These are phyloP conservation scores for Umbelopsis sp. DNA, from an alignment of 192 early-diverging fungal genomes.

Conservation along the genomic window DNA sequence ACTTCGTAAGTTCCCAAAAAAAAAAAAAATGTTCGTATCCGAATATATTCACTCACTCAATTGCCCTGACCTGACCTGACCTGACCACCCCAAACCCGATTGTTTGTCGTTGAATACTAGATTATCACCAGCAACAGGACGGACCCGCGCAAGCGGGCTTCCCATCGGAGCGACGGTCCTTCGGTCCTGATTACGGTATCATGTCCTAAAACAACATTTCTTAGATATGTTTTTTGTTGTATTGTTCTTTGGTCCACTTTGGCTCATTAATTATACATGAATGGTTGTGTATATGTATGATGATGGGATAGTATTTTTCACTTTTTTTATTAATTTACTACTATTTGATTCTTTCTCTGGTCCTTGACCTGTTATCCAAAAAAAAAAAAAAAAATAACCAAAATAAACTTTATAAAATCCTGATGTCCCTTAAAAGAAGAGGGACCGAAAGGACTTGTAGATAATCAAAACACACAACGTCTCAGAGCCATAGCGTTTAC, in stretches of 20 bases:
- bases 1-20: slow-evolving; percentile 4
- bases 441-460: slow-evolving; percentile 1
- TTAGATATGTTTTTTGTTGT: not conserved
- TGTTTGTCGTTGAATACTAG: slow-evolving; percentile 2
- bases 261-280: too few species aligned
- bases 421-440: not conserved
- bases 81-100: slow-evolving; percentile 2
- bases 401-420: not conserved
- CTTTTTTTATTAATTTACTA: not conserved
- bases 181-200: not conserved
- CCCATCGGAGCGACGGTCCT: not conserved
- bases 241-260: not conserved
- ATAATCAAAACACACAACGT: slow-evolving; percentile 5
- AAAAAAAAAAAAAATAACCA: not conserved
- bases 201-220: not conserved
- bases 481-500: too few species aligned
- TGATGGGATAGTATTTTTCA: not conserved
- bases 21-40: too few species aligned
- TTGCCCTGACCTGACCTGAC: not conserved
- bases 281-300: not conserved
- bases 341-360: not conserved
- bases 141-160: slow-evolving; percentile 13
- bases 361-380: not conserved
- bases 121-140: slow-evolving; percentile 3
- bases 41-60: too few species aligned